A percentile compares a stretch with the other conserved stretches of the same genome.
phyloP scores from a whole-genome alignment of 345 rosid species.

The Rhizophora apiculata region DNA sequence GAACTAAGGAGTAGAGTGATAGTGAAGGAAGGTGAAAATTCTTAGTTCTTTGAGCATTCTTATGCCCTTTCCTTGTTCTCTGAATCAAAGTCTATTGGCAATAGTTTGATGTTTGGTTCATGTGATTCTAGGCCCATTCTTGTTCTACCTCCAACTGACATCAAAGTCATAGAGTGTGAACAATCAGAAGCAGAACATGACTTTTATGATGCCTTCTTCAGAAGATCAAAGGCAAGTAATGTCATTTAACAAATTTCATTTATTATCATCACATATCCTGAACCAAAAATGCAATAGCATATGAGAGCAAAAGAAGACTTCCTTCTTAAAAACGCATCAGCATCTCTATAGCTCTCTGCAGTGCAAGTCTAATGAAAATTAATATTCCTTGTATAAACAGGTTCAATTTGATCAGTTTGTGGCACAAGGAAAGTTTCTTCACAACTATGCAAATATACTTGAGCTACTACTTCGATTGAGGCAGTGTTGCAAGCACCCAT shows the following conservation, averaged over 20 bases:
- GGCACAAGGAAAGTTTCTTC: conserved; percentile 71
- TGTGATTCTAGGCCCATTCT: conserved; percentile 53
- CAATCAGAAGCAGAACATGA: conserved; percentile 61
- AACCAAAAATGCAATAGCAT: too few relatives aligned
- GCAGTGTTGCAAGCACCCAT: conserved; percentile 77
- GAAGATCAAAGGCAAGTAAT: conserved; percentile 52
- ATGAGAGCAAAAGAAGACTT: too few relatives aligned
- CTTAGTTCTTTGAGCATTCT: background rate
- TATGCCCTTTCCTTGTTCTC: background rate
- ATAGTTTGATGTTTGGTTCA: conserved; percentile 9
- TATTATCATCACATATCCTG: background rate
- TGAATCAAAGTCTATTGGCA: background rate
- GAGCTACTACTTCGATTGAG: conserved; percentile 68
- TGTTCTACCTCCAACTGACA: conserved; percentile 63
- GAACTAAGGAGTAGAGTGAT: conserved; percentile 67
- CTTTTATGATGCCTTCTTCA: conserved; percentile 60
- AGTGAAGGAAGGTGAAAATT: conserved; percentile 51
- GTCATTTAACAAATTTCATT: background rate
- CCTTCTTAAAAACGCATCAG: too few relatives aligned
- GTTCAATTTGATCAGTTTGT: conserved; percentile 64
- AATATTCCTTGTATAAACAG: conserved; percentile 30
- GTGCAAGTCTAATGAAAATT: conserved; percentile 26
- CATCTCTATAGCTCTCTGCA: too few relatives aligned
- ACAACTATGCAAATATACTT: conserved; percentile 61
- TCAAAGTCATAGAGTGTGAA: conserved; percentile 52